Evolutionary conservation across 2,329 filamentous ascomycete genomes (phyloP), one percentile per base, ranked within the genome.

Genomic region (Paraphaeosphaeria sporulosa): DNA sequence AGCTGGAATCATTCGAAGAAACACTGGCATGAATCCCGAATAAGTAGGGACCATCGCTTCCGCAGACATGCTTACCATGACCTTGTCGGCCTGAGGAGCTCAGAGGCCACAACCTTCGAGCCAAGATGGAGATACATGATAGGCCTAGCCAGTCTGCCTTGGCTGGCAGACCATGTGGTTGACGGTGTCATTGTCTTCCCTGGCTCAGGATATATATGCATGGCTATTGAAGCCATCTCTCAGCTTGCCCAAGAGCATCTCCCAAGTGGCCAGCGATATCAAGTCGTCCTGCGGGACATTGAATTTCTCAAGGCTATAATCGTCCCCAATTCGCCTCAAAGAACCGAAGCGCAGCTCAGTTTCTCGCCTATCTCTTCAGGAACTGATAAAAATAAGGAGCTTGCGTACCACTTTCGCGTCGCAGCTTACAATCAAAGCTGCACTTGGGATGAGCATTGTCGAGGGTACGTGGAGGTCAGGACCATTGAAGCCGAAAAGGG

Each of bases 1-100:
- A 60, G 62, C 10, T 77, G 71, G 66, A 67, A 75, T 59, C 72
- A 76, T 57, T 58, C 63, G 10, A 64, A 60, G 32, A 52, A 58
- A n/a, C 68, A 66, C 58, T 75, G 71, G 70, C 51, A 58, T 34
- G 64, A 68, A 44, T 36, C 55, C 3, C 54, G 59, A 2, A 27
- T 59, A 8, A 59, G 55, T 34, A 46, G 50, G 23, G 51, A 49
- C 1, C 46, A 51, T 42, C 51, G 63, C 8, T 57, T 66, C 25
- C 61, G 64, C 13, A 40, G 50, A 19, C 46, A 55, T 42, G 49
- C 62, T 10, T 55, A 50, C 23, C 54, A 56, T 12, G 60, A 60
- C 30, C 50, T 64, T 3, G 49, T 64, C 5, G 62, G 62, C 7
- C 21, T 51, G 7, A 44, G 19, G 6, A 52, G 46, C 19, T 21